Evolutionary conservation across 345 rosid species (phyloP), one percentile per base, ranked within the genome.

Genomic region (Combretum micranthum): DNA sequence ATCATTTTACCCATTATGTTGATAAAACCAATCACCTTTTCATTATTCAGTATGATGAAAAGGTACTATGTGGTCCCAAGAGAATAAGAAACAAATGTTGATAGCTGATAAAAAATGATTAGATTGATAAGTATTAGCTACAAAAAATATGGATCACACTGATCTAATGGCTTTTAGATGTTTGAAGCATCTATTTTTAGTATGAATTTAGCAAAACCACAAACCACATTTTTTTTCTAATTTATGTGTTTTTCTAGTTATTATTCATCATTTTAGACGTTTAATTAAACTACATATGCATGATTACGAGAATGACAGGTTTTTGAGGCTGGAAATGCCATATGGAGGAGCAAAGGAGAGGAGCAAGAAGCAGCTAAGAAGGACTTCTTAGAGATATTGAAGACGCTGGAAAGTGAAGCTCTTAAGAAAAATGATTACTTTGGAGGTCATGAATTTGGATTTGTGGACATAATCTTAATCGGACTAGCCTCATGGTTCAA

Each of bases 361-460:
- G 91, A 60, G 2, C 50, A 58, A 12, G 83, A 63, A 69, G 59
- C 44, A 23, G 84, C 74, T 0, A 80, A 65, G 66, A 67, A 55
- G 26, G 83, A 77, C 17, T 64, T 82, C 50, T 51, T 86, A 9
- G 85, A 80, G 50, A 64, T 65, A 17, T 45, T 80, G 73, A 79
- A 83, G 74, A 71, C 65, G 53, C 53, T 86, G 15, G 89, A 83
- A 23, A 32, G 39, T 4, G 76, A 62, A 61, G 83, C 59, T 26
- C 70, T 87, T 1, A 82, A 83, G 39, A 84, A 83, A 53, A 77
- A 76, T 22, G 61, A 71, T n/a, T 84, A 39, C 70, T 89, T 76
- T 26, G 80, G 67, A 8, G 91, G 91, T 13, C 72, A 76, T 5
- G 47, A 17, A 1, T 82, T 86, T 13, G 86, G 88, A 14, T 86